phyloP scores from a whole-genome alignment of 352 stramenopile genomes.

The Phytophthora palmivora region DNA sequence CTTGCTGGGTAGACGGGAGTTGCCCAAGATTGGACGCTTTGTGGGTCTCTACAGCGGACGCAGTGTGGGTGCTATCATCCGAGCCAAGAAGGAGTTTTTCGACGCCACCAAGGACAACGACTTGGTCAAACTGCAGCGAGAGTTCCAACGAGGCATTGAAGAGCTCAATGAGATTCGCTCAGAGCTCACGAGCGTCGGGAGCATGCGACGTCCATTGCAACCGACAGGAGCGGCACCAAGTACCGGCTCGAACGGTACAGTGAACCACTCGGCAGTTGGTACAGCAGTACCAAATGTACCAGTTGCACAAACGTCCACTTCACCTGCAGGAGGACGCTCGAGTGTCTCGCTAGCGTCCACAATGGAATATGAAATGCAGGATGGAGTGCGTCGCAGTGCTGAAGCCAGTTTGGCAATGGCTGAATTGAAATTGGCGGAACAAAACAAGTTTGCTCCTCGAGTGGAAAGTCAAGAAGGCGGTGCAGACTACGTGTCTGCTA shows the following conservation, averaged over 20 bases:
- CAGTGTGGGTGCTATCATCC: conserved; percentile 71
- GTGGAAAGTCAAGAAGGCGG: conserved; percentile 78
- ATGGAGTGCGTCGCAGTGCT: conserved; percentile 35
- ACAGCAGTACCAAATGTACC: conserved; percentile 1
- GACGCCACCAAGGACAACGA: conserved; percentile 83
- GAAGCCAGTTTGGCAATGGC: conserved; percentile 68
- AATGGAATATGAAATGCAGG: conserved; percentile 27
- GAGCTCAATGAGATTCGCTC: conserved; percentile 85
- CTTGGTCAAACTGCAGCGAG: conserved; percentile 79
- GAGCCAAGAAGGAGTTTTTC: conserved; percentile 87
- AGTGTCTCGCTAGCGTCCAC: conserved; percentile 53
- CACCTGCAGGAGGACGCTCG: conserved; percentile 29
- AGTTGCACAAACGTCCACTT: background rate
- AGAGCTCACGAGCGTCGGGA: conserved; percentile 77
- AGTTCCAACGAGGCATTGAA: conserved; percentile 80
- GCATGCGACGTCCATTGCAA: conserved; percentile 62
- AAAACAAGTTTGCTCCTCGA: conserved; percentile 55
- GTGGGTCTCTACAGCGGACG: conserved; percentile 67
- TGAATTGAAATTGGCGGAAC: conserved; percentile 64
- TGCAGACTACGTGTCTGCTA: conserved; percentile 83
- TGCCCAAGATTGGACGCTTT: conserved; percentile 73
- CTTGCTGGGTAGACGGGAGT: conserved; percentile 71
- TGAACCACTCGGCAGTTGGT: conserved; percentile 11
- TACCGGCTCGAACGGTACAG: conserved; percentile 2
- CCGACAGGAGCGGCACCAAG: conserved; percentile 30